A percentile compares a stretch with the other conserved stretches of the same genome.
phyloP scores from a whole-genome alignment of 352 stramenopile genomes.

The Globisporangium irregulare region DNA sequence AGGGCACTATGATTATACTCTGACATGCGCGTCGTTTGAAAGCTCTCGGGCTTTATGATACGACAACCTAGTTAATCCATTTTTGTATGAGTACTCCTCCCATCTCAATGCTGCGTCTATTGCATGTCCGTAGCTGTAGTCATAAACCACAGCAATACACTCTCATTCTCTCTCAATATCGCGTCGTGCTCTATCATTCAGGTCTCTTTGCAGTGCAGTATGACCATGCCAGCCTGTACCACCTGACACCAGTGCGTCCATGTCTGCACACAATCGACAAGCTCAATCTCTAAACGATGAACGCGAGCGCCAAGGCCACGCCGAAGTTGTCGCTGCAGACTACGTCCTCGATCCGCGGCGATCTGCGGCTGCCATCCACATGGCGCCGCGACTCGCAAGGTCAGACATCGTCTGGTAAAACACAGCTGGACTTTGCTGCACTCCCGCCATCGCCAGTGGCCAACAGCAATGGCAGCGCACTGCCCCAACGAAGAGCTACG shows the following conservation, averaged over 20 bases:
- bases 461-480: not conserved
- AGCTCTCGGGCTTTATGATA: conserved; percentile 59
- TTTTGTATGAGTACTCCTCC: conserved; percentile 57
- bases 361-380: conserved; percentile 17
- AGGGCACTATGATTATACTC: conserved; percentile 63
- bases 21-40: conserved; percentile 85
- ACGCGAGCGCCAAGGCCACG: conserved; percentile 5
- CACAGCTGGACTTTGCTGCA: not conserved
- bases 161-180: not conserved
- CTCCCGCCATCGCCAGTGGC: conserved; percentile 3
- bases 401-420: not conserved
- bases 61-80: conserved; percentile 84
- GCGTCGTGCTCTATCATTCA: not conserved
- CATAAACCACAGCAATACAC: not conserved
- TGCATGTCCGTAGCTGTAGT: not conserved
- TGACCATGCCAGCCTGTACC: not conserved
- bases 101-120: not conserved
- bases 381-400: conserved; percentile 6
- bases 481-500: not conserved
- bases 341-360: conserved; percentile 21
- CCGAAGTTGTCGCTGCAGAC: conserved; percentile 22
- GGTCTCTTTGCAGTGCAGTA: conserved; percentile 2
- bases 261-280: not conserved
- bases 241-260: not conserved
- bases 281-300: not conserved